Percentiles rank a stretch among this genome's conserved stretches.
Evolutionary conservation across 1,284 basidiomycete genomes (phyloP).

Genomic region (Filobasidium uniguttulatum): DNA sequence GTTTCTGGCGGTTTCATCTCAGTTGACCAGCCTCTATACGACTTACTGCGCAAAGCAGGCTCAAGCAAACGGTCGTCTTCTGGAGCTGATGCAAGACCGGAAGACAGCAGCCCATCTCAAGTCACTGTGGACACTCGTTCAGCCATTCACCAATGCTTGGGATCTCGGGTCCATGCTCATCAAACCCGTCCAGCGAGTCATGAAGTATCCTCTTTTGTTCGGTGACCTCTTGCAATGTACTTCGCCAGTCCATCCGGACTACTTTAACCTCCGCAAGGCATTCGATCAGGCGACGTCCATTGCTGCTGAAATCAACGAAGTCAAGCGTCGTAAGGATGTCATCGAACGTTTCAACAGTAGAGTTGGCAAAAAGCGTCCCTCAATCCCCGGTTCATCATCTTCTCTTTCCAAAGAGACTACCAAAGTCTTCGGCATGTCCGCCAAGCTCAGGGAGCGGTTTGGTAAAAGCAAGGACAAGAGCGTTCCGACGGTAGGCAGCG

Average conservation of each 20-base stretch:
- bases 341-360: constrained; percentile 43
- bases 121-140: constrained; percentile 54
- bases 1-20: constrained; percentile 59
- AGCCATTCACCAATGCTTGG: constrained; percentile 74
- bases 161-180: constrained; percentile 79
- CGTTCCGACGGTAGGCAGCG: background rate
- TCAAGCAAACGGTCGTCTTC: constrained; percentile 56
- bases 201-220: constrained; percentile 82
- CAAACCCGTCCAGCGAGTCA: constrained; percentile 75
- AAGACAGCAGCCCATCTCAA: constrained; percentile 47
- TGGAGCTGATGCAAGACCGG: constrained; percentile 29
- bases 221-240: constrained; percentile 66
- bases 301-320: constrained; percentile 74
- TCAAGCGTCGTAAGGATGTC: constrained; percentile 67
- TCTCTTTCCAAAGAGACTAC: constrained; percentile 10
- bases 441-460: constrained; percentile 26
- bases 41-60: constrained; percentile 78
- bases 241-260: constrained; percentile 59
- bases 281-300: constrained; percentile 58
- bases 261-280: constrained; percentile 50
- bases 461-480: constrained; percentile 25
- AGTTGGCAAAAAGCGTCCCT: constrained; percentile 17
- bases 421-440: constrained; percentile 13
- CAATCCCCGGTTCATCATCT: constrained; percentile 8
- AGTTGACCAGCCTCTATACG: constrained; percentile 64